These are phyloP conservation scores for Fagus sylvatica DNA, from an alignment of 306 rosid genomes.

Conservation along the genomic window DNA sequence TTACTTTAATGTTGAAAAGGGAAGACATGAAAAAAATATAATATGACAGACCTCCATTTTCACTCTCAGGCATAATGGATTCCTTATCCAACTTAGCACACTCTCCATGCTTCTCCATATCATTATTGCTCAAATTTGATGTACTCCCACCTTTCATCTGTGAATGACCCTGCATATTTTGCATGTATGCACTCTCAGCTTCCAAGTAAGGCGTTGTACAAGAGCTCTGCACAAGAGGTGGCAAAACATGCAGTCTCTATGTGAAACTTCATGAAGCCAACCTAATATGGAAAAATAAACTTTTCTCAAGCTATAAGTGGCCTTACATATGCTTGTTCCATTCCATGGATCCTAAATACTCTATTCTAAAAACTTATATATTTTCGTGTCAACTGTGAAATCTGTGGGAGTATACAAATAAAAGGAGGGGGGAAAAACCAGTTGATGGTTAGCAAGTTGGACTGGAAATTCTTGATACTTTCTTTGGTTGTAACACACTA, in stretches of 20 bases:
- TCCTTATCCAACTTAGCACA: conserved; percentile 33
- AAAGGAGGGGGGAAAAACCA: neutral
- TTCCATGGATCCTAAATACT: neutral
- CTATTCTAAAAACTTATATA: neutral
- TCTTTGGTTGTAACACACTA: neutral
- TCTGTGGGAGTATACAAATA: neutral
- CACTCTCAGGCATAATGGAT: conserved; percentile 31
- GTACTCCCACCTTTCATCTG: conserved; percentile 34
- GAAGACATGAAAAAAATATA: conserved; percentile 13
- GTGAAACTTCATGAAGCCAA: conserved; percentile 39
- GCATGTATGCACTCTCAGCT: conserved; percentile 49
- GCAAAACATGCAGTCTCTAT: conserved; percentile 37
- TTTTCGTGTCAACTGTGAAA: neutral
- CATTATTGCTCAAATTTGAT: conserved; percentile 41
- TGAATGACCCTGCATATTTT: conserved; percentile 48
- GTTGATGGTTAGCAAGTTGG: neutral
- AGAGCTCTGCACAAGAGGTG: conserved; percentile 61
- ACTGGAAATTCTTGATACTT: neutral
- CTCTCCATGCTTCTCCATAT: conserved; percentile 30
- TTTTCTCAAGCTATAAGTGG: conserved; percentile 29
- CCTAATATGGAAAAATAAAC: conserved; percentile 25
- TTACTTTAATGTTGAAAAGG: no score
- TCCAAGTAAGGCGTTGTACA: conserved; percentile 48
- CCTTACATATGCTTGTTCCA: conserved; percentile 20
- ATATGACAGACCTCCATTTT: conserved; percentile 37